Base-by-base conservation (phyloP, 2,329 filamentous ascomycete genomes). In the Ophiostoma perfectum region DNA sequence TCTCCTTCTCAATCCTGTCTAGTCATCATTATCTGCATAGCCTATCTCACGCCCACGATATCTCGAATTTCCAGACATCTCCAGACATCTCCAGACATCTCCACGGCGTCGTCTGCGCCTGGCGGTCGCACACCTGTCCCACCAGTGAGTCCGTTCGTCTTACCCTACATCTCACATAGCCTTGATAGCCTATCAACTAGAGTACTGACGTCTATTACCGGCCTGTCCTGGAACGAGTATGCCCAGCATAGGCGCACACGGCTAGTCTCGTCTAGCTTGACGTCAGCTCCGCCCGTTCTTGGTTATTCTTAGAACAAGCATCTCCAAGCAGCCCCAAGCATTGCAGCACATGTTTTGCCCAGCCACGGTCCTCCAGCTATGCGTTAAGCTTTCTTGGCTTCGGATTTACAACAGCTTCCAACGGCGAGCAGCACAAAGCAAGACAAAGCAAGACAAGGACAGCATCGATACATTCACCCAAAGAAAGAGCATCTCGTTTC, bases 291-390 rank as follows among this genome's bases (percentile, higher is more conserved):
- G 49, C 49, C 49, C 49, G 49, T 5, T 27, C n/a, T 52, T 27
- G 49, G 49, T 55, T 55, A 55, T 55, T 55, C 49, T 55, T 55
- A 55, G 49, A 55, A 55, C 49, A 55, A 55, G 49, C 49, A 55
- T 27, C 49, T 12, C 49, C 49, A 55, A 55, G 49, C 42, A 44
- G 7, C 18, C 27, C 27, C 49, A 55, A 18, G 18, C 18, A 9
- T 27, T 11, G 18, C 9, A 55, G 12, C 45, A 55, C 49, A 55
- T 14, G 49, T 55, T 9, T 27, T 55, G 49, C 49, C 49, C 49
- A 55, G 49, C 49, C 49, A 27, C 6, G 18, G n/a, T 27, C 49
- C 18, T 36, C 9, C 18, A 55, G n/a, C 49, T 55, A 36, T 55
- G 49, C 49, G 49, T 55, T 55, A 55, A 55, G 49, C 49, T 55